phyloP scores from a whole-genome alignment of 1,139 yeast species.

The Magnusiomyces suaveolens region DNA sequence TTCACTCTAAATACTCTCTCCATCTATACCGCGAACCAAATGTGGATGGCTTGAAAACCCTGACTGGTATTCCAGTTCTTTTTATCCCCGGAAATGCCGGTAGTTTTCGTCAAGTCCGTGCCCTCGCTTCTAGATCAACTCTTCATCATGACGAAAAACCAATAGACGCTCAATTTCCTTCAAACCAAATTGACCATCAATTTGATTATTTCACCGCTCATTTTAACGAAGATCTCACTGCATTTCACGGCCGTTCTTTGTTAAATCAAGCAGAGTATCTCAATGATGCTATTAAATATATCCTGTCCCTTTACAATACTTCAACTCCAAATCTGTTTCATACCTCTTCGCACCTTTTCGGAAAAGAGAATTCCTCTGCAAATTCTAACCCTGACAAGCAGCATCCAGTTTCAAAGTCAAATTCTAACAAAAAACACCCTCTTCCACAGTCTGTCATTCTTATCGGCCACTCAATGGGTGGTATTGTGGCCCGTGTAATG shows the following conservation, averaged over 20 bases:
- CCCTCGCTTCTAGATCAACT: conserved; percentile 66
- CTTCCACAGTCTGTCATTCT: conserved; percentile 54
- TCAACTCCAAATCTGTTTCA: conserved; percentile 11
- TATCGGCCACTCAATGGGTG: conserved; percentile 83
- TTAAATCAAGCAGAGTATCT: conserved; percentile 89
- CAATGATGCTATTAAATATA: conserved; percentile 76
- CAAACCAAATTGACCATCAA: conserved; percentile 14
- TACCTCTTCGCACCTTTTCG: neutral
- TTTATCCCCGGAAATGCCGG: conserved; percentile 91
- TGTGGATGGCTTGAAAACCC: conserved; percentile 32
- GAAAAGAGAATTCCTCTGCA: too few species aligned
- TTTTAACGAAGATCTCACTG: conserved; percentile 92
- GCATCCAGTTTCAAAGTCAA: neutral
- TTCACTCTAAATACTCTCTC: conserved; percentile 65
- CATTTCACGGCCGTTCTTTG: conserved; percentile 89
- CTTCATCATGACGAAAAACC: conserved; percentile 17
- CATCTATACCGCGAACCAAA: conserved; percentile 47
- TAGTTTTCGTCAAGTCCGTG: conserved; percentile 66
- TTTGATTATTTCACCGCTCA: conserved; percentile 83
- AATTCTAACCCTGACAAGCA: too few species aligned
- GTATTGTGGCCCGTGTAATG: conserved; percentile 72
- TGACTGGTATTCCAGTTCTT: conserved; percentile 61
- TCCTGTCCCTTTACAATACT: conserved; percentile 51
- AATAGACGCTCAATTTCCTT: too few species aligned
- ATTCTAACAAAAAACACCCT: conserved; percentile 2